Base-by-base conservation (phyloP, 2,329 filamentous ascomycete species). In the Ascomycota sp. region DNA sequence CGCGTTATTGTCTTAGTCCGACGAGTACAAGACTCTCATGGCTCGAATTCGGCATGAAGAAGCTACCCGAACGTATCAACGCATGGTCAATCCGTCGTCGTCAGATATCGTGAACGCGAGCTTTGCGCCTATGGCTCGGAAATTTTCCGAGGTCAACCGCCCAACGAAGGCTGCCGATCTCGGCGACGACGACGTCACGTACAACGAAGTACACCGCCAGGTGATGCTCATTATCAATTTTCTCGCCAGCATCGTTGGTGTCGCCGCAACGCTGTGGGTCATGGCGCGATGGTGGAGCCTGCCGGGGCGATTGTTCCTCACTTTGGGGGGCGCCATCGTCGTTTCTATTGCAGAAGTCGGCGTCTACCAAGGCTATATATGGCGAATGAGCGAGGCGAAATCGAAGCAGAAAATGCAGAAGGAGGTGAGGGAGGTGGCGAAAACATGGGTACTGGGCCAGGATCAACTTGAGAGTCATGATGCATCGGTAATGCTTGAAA, bases 11-110 rank as follows among this genome's bases (percentile, higher is more conserved):
- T 16, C 36, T 8, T 38, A 91, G 72, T 76, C 76, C 1, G 59
- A 72, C 7, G 77, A 92, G 55, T 95, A 86, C 58, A 79, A 81
- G 51, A 76, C 75, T 6, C 62, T 92, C 2, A 95, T 95, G 82
- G 72, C 73, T 21, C 72, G 76, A 11, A 70, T 98, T 13, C 80
- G 82, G 40, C 71, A 67, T 38, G 74, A 89, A 46, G 77, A 86
- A 56, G 84, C 95, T 59, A 68, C 73, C 42, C 71, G 76, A 39
- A 66, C 71, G 34, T 98, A 95, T 59, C 68, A 81, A 43, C 72
- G 75, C 47, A 82, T 95, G 73, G 57, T 76, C 33, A 72, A 75
- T 40, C 69, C 74, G 2, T 54, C 58, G 49, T 59, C 39, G 71
- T 78, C 41, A 63, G 66, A 12, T 74, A 77, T 44, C 53, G 61